Evolutionary conservation across 495 filamentous ascomycete species (phyloP).

Genomic region (Annulohypoxylon maeteangense): DNA sequence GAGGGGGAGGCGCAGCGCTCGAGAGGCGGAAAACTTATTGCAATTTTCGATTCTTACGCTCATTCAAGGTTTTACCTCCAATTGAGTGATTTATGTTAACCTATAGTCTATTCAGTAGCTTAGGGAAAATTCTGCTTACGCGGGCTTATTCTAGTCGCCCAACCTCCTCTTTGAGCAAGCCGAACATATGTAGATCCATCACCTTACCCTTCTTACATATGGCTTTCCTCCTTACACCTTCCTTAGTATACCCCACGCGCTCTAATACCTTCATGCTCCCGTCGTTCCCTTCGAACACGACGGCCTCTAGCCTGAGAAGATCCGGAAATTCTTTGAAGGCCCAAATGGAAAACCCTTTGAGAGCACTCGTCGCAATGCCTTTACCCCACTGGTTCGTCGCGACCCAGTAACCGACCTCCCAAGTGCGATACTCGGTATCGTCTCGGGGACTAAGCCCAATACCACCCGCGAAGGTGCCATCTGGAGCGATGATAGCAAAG

Average conservation of each 20-base stretch:
- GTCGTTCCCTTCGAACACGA: slow-evolving; percentile 46
- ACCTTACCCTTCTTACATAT: slow-evolving; percentile 48
- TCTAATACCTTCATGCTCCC: slow-evolving; percentile 49
- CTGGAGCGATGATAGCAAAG: slow-evolving; percentile 48
- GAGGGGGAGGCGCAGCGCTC: not conserved
- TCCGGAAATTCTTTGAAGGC: slow-evolving; percentile 47
- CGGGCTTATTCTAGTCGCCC: slow-evolving; percentile 9
- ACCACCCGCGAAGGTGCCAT: slow-evolving; percentile 44
- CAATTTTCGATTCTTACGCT: slow-evolving; percentile 5
- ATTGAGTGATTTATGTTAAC: not conserved
- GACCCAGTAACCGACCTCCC: slow-evolving; percentile 56
- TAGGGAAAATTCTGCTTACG: not conserved
- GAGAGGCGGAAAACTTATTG: not conserved
- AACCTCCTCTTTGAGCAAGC: slow-evolving; percentile 52
- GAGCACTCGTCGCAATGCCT: slow-evolving; percentile 49
- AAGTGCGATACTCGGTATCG: slow-evolving; percentile 48
- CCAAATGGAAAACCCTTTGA: slow-evolving; percentile 42
- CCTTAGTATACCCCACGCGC: slow-evolving; percentile 51
- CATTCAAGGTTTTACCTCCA: not conserved
- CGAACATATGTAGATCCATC: slow-evolving; percentile 46
- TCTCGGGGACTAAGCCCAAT: slow-evolving; percentile 45
- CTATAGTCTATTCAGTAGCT: not conserved
- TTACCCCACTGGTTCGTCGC: slow-evolving; percentile 52
- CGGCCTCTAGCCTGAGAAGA: slow-evolving; percentile 50
- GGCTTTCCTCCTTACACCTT: slow-evolving; percentile 53